phyloP scores from a whole-genome alignment of 176 grass and related monocot genomes.

The Hsuehochloa calcarea region DNA sequence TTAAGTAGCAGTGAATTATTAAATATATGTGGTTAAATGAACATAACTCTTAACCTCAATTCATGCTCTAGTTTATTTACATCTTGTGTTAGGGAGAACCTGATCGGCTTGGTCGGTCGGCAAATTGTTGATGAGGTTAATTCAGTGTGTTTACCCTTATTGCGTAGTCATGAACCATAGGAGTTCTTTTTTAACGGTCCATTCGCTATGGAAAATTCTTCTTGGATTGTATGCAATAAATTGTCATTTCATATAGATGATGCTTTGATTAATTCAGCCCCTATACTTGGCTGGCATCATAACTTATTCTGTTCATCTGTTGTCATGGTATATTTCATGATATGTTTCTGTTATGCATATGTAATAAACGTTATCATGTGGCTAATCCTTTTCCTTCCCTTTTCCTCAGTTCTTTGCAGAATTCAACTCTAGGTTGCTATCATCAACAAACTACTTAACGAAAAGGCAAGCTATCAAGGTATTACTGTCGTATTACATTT shows the following conservation, averaged over 20 bases:
- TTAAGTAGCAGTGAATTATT: not conserved
- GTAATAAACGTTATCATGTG: not conserved
- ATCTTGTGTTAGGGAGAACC: not conserved
- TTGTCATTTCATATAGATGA: not conserved
- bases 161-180: not conserved
- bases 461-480: slow-evolving; percentile 99
- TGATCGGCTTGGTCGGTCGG: not conserved
- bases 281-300: not conserved
- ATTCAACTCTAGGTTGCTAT: slow-evolving; percentile 88
- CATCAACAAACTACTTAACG: slow-evolving; percentile 87
- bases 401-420: slow-evolving; percentile 78
- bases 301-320: not conserved
- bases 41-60: not conserved
- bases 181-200: not conserved
- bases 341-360: not conserved
- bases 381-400: slow-evolving; percentile 25
- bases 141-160: not conserved
- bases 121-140: not conserved
- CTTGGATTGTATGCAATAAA: not conserved
- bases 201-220: not conserved
- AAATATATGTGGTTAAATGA: not conserved
- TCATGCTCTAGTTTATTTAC: not conserved
- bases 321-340: not conserved
- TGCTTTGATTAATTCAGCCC: not conserved
- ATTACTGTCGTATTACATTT: slow-evolving; percentile 10